A percentile compares a stretch with the other conserved stretches of the same genome.
phyloP scores from a whole-genome alignment of 331 rosid species.

The Malus hybrid region DNA sequence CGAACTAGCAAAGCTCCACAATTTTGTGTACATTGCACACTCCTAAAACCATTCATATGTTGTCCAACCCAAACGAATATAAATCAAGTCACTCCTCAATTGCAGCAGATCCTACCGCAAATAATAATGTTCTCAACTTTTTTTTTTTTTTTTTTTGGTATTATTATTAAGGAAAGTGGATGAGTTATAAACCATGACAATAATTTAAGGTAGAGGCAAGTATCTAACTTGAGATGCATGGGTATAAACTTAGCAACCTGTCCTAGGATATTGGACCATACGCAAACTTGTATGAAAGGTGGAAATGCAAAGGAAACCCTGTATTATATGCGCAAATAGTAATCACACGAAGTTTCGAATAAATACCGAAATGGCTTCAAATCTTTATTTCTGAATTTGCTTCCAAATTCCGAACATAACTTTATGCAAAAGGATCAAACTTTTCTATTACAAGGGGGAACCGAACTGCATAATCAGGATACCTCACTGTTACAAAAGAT shows the following conservation, averaged over 20 bases:
- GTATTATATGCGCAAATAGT: background rate
- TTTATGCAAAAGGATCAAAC: background rate
- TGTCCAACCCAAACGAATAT: background rate
- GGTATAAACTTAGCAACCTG: no score
- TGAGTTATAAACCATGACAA: no score
- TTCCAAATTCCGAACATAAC: background rate
- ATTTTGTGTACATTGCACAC: background rate
- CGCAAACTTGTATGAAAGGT: background rate
- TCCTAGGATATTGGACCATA: no score
- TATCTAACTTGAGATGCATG: no score
- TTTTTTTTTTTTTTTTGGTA: background rate
- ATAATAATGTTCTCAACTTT: background rate
- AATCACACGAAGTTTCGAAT: background rate
- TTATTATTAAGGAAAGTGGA: no score
- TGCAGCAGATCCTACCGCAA: background rate
- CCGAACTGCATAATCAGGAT: background rate
- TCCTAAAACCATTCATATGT: background rate
- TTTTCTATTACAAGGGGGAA: background rate
- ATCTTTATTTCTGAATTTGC: background rate
- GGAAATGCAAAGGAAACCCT: constrained; percentile 5
- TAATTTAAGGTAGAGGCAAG: no score
- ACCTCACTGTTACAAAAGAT: background rate
- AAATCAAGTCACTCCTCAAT: no score
- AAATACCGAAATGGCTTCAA: background rate
- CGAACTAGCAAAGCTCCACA: background rate